These are phyloP conservation scores for Linderniella brevidens DNA, from an alignment of 257 asterid species.

Conservation along the genomic window DNA sequence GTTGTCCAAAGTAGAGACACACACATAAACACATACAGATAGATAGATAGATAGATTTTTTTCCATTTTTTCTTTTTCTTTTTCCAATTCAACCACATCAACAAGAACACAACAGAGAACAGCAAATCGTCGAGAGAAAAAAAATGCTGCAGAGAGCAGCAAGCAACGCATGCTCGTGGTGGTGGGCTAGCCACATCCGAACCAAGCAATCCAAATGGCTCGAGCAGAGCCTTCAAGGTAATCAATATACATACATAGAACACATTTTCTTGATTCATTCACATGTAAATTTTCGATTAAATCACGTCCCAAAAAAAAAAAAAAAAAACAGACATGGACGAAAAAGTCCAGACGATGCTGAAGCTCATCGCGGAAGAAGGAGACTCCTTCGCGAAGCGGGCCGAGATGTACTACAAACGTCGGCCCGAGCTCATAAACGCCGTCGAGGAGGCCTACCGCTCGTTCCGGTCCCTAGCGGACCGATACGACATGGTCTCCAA, in stretches of 20 bases:
- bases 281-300: too few relatives aligned
- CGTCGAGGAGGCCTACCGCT: slow-evolving; percentile 62
- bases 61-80: too few relatives aligned
- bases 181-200: slow-evolving; percentile 56
- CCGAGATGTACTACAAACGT: slow-evolving; percentile 79
- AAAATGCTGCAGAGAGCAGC: slow-evolving; percentile 43
- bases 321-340: slow-evolving; percentile 93
- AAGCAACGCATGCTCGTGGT: slow-evolving; percentile 46
- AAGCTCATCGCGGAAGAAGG: slow-evolving; percentile 79
- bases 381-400: slow-evolving; percentile 79
- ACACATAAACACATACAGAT: too few relatives aligned
- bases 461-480: slow-evolving; percentile 72
- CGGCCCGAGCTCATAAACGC: slow-evolving; percentile 64
- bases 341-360: slow-evolving; percentile 49
- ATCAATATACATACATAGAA: too few relatives aligned
- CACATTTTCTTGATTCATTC: too few relatives aligned
- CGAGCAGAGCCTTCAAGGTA: slow-evolving; percentile 31
- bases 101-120: too few relatives aligned
- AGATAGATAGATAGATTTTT: too few relatives aligned
- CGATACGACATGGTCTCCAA: slow-evolving; percentile 64
- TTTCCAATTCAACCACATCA: too few relatives aligned
- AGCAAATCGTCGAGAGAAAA: too few relatives aligned
- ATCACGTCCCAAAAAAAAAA: too few relatives aligned
- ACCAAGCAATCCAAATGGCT: slow-evolving; percentile 55
- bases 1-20: too few relatives aligned